phyloP scores from a whole-genome alignment of 345 rosid genomes.

The Rubroshorea leprosula region DNA sequence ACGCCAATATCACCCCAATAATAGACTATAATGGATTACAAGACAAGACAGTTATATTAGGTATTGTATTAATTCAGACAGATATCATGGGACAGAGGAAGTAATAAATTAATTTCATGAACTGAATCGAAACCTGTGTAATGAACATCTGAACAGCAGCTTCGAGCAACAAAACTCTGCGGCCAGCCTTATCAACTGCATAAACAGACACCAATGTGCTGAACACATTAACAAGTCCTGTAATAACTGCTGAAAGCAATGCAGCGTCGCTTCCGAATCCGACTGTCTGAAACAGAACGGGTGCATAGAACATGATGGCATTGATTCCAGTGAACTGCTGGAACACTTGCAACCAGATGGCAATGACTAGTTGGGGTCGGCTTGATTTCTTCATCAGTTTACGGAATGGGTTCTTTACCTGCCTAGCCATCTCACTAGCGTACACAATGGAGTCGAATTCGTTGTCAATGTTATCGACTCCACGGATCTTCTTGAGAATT shows the following conservation, averaged over 20 bases:
- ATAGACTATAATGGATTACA: slow-evolving; percentile 18
- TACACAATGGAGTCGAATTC: slow-evolving; percentile 29
- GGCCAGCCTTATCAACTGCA: slow-evolving; percentile 49
- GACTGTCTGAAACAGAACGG: slow-evolving; percentile 59
- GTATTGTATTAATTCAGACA: too few relatives aligned
- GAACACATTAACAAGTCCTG: slow-evolving; percentile 50
- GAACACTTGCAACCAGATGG: slow-evolving; percentile 30
- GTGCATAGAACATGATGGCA: slow-evolving; percentile 54
- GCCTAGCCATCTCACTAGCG: slow-evolving; percentile 32
- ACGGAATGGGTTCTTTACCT: slow-evolving; percentile 39
- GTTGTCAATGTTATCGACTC: slow-evolving; percentile 23
- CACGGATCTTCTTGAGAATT: slow-evolving; percentile 40
- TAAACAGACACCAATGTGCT: slow-evolving; percentile 56
- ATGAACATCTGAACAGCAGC: slow-evolving; percentile 45
- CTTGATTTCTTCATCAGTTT: slow-evolving; percentile 33
- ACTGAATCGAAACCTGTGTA: slow-evolving; percentile 19
- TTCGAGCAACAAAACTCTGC: slow-evolving; percentile 52
- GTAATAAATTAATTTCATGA: too few relatives aligned
- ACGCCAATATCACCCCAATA: slow-evolving; percentile 22
- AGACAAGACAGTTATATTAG: too few relatives aligned
- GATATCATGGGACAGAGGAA: too few relatives aligned
- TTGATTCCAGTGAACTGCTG: slow-evolving; percentile 46
- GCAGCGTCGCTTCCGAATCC: slow-evolving; percentile 57
- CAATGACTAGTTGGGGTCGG: slow-evolving; percentile 35
- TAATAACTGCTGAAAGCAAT: slow-evolving; percentile 53